phyloP scores from a whole-genome alignment of 2,329 filamentous ascomycete species.

The Ophiostoma himal-ulmi region DNA sequence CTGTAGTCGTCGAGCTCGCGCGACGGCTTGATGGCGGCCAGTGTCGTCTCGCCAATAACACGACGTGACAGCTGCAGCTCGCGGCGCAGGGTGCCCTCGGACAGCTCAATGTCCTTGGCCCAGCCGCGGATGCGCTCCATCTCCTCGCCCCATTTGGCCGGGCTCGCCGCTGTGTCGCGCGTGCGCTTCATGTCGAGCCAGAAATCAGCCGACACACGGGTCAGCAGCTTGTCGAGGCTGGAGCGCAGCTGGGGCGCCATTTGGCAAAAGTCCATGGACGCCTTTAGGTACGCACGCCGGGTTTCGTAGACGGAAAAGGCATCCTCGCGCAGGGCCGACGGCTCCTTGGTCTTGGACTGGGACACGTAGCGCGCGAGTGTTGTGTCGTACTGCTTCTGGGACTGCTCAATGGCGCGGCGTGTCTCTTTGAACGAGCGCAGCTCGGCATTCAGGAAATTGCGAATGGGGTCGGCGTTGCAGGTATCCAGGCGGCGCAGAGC shows the following conservation, averaged over 20 bases:
- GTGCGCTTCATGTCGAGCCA: constrained; percentile 78
- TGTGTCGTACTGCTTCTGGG: constrained; percentile 79
- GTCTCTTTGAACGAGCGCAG: constrained; percentile 81
- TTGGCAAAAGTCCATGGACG: constrained; percentile 89
- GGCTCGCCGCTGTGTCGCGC: constrained; percentile 58
- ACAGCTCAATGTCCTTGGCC: constrained; percentile 88
- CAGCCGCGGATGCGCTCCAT: constrained; percentile 90
- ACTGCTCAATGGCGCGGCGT: constrained; percentile 65
- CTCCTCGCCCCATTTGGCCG: constrained; percentile 65
- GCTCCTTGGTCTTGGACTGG: constrained; percentile 89
- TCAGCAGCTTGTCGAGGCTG: constrained; percentile 77
- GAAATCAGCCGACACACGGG: constrained; percentile 76
- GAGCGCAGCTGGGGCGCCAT: constrained; percentile 79
- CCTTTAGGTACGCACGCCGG: constrained; percentile 81
- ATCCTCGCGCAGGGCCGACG: constrained; percentile 85
- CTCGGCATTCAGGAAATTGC: constrained; percentile 70
- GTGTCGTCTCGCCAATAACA: constrained; percentile 73
- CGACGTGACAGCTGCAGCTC: constrained; percentile 74
- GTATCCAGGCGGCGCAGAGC: constrained; percentile 72
- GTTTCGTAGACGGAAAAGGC: constrained; percentile 94
- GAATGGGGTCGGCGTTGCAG: constrained; percentile 74
- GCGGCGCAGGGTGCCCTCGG: constrained; percentile 74
- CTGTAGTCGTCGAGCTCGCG: constrained; percentile 91
- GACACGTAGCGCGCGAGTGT: constrained; percentile 73
- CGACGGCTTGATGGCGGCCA: constrained; percentile 68